Base-by-base conservation (phyloP, 805 yeast genomes). In the Nakazawaea wyomingensis region DNA sequence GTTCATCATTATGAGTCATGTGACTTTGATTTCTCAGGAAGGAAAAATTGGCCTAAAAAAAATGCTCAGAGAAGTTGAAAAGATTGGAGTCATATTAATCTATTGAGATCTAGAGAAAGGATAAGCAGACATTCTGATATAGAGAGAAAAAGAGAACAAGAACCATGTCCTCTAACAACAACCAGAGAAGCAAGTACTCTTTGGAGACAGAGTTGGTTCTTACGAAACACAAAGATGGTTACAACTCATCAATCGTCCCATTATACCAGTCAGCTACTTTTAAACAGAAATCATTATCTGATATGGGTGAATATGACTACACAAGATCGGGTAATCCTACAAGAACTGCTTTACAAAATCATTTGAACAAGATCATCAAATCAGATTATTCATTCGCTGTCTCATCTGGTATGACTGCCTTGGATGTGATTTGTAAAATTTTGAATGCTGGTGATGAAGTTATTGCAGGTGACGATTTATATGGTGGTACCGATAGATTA, bases 241-340 rank as follows among this genome's bases (percentile, higher is more conserved):
- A 80, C 68, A 78, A 82, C 49, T 78, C 96, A 1, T 82, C 93
- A 4, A 82, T 83, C 21, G 87, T 95, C 9, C 97, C 98, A 4
- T 69, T 90, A 32, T 90, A 90, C 64, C 95, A 87, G 61, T 78
- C 93, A 1, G 96, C 98, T n/a, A 90, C 98, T 5, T 90, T 90
- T 70, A 89, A 88, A 63, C 93, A 86, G 61, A 72, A 72, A 35
- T 76, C 85, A 1, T 66, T 86, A 48, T 68, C 76, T 31, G 80
- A 83, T 53, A 76, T 85, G 82, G 91, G 95, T 2, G 83, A 80
- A 53, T 87, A 81, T 57, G 91, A 83, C 59, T 86, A 86, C 64
- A 87, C 97, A 0, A 72, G 98, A 53, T 83, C 95, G 11, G 97
- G 98, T 3, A 90, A 90, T 64, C 98, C 98, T 19, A 87, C 97